These are phyloP conservation scores for Nannizzia gypsea DNA, from an alignment of 2,329 filamentous ascomycete species.

Conservation along the genomic window DNA sequence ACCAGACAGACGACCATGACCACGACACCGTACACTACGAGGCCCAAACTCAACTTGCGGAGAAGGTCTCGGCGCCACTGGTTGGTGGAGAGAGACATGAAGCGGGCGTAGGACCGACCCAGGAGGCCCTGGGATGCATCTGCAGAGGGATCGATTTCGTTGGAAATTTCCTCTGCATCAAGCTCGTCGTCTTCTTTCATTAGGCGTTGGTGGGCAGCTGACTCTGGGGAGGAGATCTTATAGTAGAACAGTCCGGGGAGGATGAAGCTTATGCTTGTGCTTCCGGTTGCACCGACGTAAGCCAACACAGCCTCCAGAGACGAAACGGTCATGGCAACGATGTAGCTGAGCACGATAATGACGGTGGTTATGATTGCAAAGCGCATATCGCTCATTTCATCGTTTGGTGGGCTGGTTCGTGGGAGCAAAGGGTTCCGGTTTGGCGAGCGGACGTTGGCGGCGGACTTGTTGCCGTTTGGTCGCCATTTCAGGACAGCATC, in stretches of 20 bases:
- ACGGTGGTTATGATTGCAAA: slow-evolving; percentile 82
- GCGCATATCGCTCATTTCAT: slow-evolving; percentile 67
- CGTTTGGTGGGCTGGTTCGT: slow-evolving; percentile 12
- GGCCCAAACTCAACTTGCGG: slow-evolving; percentile 58
- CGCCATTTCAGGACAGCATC: slow-evolving; percentile 93
- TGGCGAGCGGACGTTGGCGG: slow-evolving; percentile 31
- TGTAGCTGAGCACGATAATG: slow-evolving; percentile 74
- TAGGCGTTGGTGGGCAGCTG: slow-evolving; percentile 70
- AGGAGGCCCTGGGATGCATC: slow-evolving; percentile 20
- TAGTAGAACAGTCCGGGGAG: slow-evolving; percentile 95
- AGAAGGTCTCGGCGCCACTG: slow-evolving; percentile 54
- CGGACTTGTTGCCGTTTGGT: slow-evolving; percentile 37
- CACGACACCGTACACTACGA: slow-evolving; percentile 70
- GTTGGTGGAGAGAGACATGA: slow-evolving; percentile 50
- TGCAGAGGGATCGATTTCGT: slow-evolving; percentile 15
- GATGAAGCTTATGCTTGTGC: slow-evolving; percentile 93
- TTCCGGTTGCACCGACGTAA: slow-evolving; percentile 89
- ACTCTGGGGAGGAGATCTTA: slow-evolving; percentile 88
- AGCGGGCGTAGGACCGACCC: slow-evolving; percentile 36
- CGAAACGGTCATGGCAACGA: slow-evolving; percentile 79
- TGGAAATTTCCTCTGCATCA: slow-evolving; percentile 31
- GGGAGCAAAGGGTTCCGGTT: slow-evolving; percentile 33
- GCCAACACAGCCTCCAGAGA: slow-evolving; percentile 84
- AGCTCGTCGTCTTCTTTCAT: slow-evolving; percentile 80
- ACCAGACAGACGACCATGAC: slow-evolving; percentile 84